Evolutionary conservation across 192 early-diverging fungal species (phyloP).

Genomic region (Coemansia sp.): DNA sequence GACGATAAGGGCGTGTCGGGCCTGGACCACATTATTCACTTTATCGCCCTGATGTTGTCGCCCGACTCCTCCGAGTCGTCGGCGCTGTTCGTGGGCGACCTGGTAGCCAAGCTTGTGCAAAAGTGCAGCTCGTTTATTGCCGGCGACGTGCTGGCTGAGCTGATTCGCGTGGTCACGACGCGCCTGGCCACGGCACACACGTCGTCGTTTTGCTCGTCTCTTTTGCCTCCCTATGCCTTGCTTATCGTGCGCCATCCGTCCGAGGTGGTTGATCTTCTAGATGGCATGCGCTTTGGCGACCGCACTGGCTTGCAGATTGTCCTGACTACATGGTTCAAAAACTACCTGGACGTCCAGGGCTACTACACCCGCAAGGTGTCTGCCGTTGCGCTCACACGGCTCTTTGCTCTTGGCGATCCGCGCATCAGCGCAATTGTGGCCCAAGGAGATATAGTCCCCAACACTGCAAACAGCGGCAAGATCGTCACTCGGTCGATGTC

Average conservation of each 20-base stretch:
- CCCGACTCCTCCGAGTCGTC: slow-evolving; percentile 80
- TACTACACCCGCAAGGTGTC: slow-evolving; percentile 81
- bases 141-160: slow-evolving; percentile 62
- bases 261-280: slow-evolving; percentile 77
- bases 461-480: slow-evolving; percentile 32
- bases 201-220: slow-evolving; percentile 81
- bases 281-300: slow-evolving; percentile 58
- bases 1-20: slow-evolving; percentile 58
- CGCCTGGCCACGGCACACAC: slow-evolving; percentile 74
- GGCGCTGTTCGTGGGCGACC: slow-evolving; percentile 87
- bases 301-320: slow-evolving; percentile 76
- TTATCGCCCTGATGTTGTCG: slow-evolving; percentile 78
- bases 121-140: slow-evolving; percentile 58
- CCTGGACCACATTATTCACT: slow-evolving; percentile 78
- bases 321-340: slow-evolving; percentile 80
- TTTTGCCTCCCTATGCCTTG: slow-evolving; percentile 88
- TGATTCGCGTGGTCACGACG: slow-evolving; percentile 76
- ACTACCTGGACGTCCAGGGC: slow-evolving; percentile 81
- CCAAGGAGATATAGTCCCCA: slow-evolving; percentile 78
- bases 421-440: slow-evolving; percentile 68
- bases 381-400: slow-evolving; percentile 74
- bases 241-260: slow-evolving; percentile 70
- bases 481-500: slow-evolving; percentile 66
- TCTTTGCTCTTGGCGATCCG: slow-evolving; percentile 71
- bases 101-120: slow-evolving; percentile 84